Evolutionary conservation across 805 yeast species (phyloP).

Genomic region (Suhomyces sp.): DNA sequence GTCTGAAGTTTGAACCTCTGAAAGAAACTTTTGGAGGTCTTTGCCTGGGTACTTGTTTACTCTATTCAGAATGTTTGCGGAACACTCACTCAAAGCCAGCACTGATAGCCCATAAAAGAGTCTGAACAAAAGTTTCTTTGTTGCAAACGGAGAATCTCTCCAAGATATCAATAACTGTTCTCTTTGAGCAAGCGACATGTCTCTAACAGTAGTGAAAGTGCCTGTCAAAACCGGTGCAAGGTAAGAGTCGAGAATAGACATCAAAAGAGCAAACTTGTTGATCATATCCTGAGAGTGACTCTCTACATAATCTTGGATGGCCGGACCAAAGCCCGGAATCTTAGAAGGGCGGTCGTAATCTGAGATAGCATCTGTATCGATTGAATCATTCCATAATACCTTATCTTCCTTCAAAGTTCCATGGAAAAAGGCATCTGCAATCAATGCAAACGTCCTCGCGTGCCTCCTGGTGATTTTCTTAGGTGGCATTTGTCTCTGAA

Average conservation of each 20-base stretch:
- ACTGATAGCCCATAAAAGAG: conserved; percentile 25
- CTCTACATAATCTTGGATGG: conserved; percentile 12
- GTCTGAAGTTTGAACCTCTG: conserved; percentile 26
- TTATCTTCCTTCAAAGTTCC: conserved; percentile 25
- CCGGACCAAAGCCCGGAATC: conserved; percentile 24
- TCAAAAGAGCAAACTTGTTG: conserved; percentile 21
- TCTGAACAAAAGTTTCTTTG: conserved; percentile 32
- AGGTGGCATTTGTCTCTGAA: background rate
- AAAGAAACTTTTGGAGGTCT: conserved; percentile 27
- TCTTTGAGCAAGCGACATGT: conserved; percentile 35
- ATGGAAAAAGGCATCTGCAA: conserved; percentile 37
- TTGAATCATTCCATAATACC: background rate
- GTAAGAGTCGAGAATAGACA: conserved; percentile 26
- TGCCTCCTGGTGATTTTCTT: conserved; percentile 11
- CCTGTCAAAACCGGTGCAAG: conserved; percentile 31
- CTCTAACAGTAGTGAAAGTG: conserved; percentile 29
- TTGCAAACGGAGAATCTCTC: conserved; percentile 38
- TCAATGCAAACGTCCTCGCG: conserved; percentile 21
- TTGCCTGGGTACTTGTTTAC: conserved; percentile 37
- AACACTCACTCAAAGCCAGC: conserved; percentile 20
- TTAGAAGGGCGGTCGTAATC: conserved; percentile 26
- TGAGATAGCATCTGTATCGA: conserved; percentile 25
- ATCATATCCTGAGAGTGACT: conserved; percentile 14
- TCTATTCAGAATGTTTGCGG: conserved; percentile 26
- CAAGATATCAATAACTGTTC: conserved; percentile 32